Percentiles rank a stretch among this genome's conserved stretches.
phyloP scores from a whole-genome alignment of 345 rosid genomes.

The Rhodomyrtus tomentosa region DNA sequence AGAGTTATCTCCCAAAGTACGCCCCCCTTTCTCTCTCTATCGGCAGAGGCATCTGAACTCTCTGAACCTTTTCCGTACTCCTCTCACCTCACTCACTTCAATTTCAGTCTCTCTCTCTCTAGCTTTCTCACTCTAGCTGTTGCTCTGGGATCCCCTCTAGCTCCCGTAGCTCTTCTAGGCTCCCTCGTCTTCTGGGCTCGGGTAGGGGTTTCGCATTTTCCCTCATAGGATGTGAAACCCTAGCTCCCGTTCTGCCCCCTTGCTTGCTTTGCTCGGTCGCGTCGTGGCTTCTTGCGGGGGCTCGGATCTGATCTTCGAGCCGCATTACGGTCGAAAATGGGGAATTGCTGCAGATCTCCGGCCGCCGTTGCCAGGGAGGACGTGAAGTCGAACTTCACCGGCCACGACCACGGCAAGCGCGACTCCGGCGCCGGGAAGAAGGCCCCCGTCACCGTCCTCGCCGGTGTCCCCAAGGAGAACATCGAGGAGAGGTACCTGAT shows the following conservation, averaged over 20 bases:
- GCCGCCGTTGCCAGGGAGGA: constrained; percentile 97
- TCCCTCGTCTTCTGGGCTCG: no score
- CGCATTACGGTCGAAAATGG: constrained; percentile 31
- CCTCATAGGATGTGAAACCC: neutral
- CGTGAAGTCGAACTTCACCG: constrained; percentile 76
- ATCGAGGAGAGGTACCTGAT: constrained; percentile 83
- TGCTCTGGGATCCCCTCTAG: no score
- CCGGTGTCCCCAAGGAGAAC: constrained; percentile 73
- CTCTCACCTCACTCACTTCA: neutral
- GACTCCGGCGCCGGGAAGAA: constrained; percentile 44
- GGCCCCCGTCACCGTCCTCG: constrained; percentile 61
- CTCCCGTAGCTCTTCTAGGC: no score
- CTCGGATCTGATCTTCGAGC: neutral
- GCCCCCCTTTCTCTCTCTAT: neutral
- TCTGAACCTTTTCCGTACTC: neutral
- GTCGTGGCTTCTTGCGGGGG: neutral
- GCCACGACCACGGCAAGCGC: constrained; percentile 40
- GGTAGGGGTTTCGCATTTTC: no score
- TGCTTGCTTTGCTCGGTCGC: neutral
- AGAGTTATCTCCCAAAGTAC: neutral
- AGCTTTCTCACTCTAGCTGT: no score
- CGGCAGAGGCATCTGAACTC: neutral
- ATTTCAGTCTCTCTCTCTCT: no score
- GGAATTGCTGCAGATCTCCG: constrained; percentile 99
- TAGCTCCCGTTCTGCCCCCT: neutral